Evolutionary conservation across 148 eudicot species (phyloP), one percentile per base, ranked within the genome.

Genomic region (Cornus suecica): DNA sequence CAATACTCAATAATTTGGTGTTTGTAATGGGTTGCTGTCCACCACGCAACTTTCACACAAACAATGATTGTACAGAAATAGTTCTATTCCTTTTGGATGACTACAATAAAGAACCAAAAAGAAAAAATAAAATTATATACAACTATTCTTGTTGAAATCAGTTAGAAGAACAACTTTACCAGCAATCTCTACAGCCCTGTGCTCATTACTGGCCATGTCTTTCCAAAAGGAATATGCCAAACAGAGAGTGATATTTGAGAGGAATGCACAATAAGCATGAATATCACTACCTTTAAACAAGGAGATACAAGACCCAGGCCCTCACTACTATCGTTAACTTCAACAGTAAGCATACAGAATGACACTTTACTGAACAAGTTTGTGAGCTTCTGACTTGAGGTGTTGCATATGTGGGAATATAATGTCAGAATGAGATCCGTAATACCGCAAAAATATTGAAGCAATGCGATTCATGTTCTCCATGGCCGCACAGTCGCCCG

Each of bases 391-490:
- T 72, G 48, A 65, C 74, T 80, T 82, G 15, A 89, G 89, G 65
- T 63, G 37, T 78, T 80, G 79, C 23, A 89, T 76, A 75, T 77
- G 81, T 7, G 99, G 97, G 81, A 87, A 88, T 37, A 94, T 70
- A 45, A 32, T 32, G 31, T 84, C 79, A 7, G 88, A 83, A 74
- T 94, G 92, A 71, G 85, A 85, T 68, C 99, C 99, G 79, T 92
- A 89, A 66, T 92, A 85, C 74, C 75, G 85, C 9, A 84, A 84
- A 78, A 86, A 89, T 67, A 94, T 94, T 51, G 70, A 69, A 65
- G 51, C 64, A 54, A 85, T 61, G 65, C 82, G 85, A 65, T 58
- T 72, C 37, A 86, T 74, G 68, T 81, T 83, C 37, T 86, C 92
- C 34, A 66, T 66, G 23, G 81, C 84, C 76, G 73, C 71, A 74